Base-by-base conservation (phyloP, 148 eudicot genomes). In the Amaranthus cruentus region DNA sequence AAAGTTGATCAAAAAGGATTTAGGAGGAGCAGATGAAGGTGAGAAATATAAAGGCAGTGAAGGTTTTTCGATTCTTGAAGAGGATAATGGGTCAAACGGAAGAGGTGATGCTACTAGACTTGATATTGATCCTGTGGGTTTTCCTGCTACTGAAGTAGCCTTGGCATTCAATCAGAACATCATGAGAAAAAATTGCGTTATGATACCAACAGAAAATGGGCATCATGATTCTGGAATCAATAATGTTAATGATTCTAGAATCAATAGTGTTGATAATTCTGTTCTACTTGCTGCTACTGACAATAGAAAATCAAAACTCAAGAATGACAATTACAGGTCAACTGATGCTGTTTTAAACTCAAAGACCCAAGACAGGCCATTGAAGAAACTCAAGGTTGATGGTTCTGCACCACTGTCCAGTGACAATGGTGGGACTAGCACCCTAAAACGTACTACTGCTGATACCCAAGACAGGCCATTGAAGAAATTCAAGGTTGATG, bases 401-500 rank as follows among this genome's bases (percentile, higher is more conserved):
- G 72, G 48, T 71, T 43, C 57, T 68, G 71, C 65, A 38, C 55
- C 42, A 66, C 70, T 73, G 55, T 38, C 68, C 0, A 49, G 55
- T n/a, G 76, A 69, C 54, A 50, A 51, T 63, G 71, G 76, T 13
- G 73, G 64, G 61, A 55, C 7, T 76, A 12, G 18, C 43, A 57
- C 48, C 43, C 76, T 71, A 48, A 77, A 65, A 55, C 5, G 54
- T 44, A 73, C 63, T 13, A 38, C 46, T 58, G 46, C 28, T 68
- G 4, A 4, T 2, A 61, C 21, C 4, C 38, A 83, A 38, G 83
- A 63, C 65, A 76, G 64, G 13, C 71, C 77, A 7, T 52, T 67
- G 44, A 87, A 89, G 82, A 85, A 83, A 69, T 69, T 60, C 51
- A 87, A 76, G 74, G 50, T 47, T 80, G 77, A 72, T 76, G 58